Evolutionary conservation across 306 rosid genomes (phyloP), one percentile per base, ranked within the genome.

Genomic region (Vicia villosa): DNA sequence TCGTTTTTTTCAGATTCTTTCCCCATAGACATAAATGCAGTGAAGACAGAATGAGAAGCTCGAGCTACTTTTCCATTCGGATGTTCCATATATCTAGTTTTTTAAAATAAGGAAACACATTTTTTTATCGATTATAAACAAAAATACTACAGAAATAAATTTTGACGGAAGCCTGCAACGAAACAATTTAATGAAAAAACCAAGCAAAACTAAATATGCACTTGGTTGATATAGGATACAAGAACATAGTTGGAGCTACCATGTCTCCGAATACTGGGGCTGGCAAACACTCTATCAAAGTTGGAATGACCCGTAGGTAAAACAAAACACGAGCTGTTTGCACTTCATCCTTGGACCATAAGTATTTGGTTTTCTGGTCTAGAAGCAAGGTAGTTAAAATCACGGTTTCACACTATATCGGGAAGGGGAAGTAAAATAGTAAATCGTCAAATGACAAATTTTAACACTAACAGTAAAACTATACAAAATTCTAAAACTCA

Each of bases 301-400:
- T 90, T 71, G 97, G 91, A 76, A 88, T 81, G 66, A 93, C 90
- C 72, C 98, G 90, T 26, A 90, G 70, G 78, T 79, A 88, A 83
- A 90, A 90, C 77, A 93, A 79, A 77, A 90, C 56, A 3, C 90
- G 94, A 22, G 97, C 89, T 57, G 97, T 93, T 77, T 90, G 98
- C 68, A 93, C 98, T 81, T 86, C 89, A 70, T 90, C 97, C 75
- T 68, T 78, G 54, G 82, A 81, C 98, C 98, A 93, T 10, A 76
- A 26, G 79, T 90, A 93, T 57, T 79, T 70, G 73, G 80, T 54
- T 80, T 81, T 88, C 73, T 59, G 79, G 50, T 69, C 79, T 22
- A 79, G 19, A 74, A 80, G 74, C 37, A 32, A 32, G 37, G 34
- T 30, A 6, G 37, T 32, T 32, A 32, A 32, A 32, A 34, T 34